Percentiles rank a stretch among this genome's conserved stretches.
Evolutionary conservation across 805 yeast species (phyloP).

Genomic region (Saturnispora bothae): DNA sequence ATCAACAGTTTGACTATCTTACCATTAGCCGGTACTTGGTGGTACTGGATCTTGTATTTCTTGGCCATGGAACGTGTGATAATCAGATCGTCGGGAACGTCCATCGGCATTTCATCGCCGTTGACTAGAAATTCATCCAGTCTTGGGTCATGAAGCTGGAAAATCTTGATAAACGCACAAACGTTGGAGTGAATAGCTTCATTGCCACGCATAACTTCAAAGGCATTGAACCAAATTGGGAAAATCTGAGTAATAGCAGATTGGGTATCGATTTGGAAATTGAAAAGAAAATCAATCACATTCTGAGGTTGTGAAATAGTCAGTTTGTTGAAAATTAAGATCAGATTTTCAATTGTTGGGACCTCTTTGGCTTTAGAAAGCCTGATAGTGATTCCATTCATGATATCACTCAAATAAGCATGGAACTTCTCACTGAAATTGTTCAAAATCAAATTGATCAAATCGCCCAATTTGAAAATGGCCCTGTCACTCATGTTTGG

Average conservation of each 20-base stretch:
- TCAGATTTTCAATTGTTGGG: slow-evolving; percentile 64
- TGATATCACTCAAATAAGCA: slow-evolving; percentile 42
- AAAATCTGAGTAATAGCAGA: slow-evolving; percentile 47
- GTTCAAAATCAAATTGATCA: slow-evolving; percentile 22
- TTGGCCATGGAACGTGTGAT: slow-evolving; percentile 80
- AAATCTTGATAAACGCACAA: slow-evolving; percentile 63
- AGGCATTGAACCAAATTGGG: slow-evolving; percentile 75
- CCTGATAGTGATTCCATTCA: slow-evolving; percentile 63
- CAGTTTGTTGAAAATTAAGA: slow-evolving; percentile 66
- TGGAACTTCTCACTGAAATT: slow-evolving; percentile 30
- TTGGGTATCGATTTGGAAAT: slow-evolving; percentile 23
- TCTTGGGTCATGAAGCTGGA: slow-evolving; percentile 43
- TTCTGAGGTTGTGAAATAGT: slow-evolving; percentile 51
- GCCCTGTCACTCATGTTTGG: slow-evolving; percentile 72
- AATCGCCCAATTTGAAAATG: slow-evolving; percentile 64
- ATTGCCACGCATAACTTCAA: slow-evolving; percentile 71
- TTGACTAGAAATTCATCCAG: slow-evolving; percentile 48
- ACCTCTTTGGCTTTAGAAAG: slow-evolving; percentile 57
- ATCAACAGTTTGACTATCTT: slow-evolving; percentile 66
- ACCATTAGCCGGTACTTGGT: slow-evolving; percentile 54
- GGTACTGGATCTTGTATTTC: slow-evolving; percentile 48
- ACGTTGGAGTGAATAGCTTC: slow-evolving; percentile 58
- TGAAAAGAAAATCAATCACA: slow-evolving; percentile 50
- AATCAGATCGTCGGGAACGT: slow-evolving; percentile 44
- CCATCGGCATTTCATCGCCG: slow-evolving; percentile 64